These are phyloP conservation scores for Mucor sp. DNA, from an alignment of 371 early-diverging fungal species.

Conservation along the genomic window DNA sequence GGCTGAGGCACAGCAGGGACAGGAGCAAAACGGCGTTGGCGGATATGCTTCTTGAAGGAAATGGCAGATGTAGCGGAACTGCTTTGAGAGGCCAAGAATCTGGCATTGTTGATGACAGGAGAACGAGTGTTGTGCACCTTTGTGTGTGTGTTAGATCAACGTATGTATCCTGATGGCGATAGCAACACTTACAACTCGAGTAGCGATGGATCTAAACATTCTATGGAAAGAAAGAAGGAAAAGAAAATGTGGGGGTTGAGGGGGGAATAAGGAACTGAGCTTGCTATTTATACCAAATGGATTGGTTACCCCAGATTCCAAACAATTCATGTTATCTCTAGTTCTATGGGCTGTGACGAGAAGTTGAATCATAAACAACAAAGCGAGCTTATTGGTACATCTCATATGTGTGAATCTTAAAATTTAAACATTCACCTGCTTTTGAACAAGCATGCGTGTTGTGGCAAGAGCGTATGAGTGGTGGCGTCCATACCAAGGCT, in stretches of 20 bases:
- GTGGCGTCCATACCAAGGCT: no score
- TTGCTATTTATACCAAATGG: conserved; percentile 3
- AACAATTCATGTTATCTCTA: neutral
- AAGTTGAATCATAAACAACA: conserved; percentile 26
- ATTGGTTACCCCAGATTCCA: conserved; percentile 1
- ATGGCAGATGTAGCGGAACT: conserved; percentile 54
- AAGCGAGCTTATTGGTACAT: conserved; percentile 26
- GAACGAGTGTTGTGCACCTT: conserved; percentile 8
- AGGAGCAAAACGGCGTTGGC: conserved; percentile 51
- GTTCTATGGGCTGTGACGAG: conserved; percentile 14
- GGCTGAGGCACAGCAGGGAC: conserved; percentile 36
- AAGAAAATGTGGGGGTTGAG: neutral
- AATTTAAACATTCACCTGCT: neutral
- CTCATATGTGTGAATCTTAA: conserved; percentile 7
- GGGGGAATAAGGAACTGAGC: neutral
- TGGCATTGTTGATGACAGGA: conserved; percentile 6
- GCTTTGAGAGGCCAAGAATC: conserved; percentile 13
- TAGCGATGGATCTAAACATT: conserved; percentile 20
- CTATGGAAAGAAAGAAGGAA: neutral
- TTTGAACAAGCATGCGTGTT: neutral
- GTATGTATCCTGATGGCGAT: neutral
- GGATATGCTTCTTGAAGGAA: conserved; percentile 52
- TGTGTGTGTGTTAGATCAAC: neutral
- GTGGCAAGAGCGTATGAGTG: no score
- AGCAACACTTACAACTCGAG: conserved; percentile 15